These are phyloP conservation scores for Exserohilum rostratum DNA, from an alignment of 2,329 filamentous ascomycete genomes.

Conservation along the genomic window DNA sequence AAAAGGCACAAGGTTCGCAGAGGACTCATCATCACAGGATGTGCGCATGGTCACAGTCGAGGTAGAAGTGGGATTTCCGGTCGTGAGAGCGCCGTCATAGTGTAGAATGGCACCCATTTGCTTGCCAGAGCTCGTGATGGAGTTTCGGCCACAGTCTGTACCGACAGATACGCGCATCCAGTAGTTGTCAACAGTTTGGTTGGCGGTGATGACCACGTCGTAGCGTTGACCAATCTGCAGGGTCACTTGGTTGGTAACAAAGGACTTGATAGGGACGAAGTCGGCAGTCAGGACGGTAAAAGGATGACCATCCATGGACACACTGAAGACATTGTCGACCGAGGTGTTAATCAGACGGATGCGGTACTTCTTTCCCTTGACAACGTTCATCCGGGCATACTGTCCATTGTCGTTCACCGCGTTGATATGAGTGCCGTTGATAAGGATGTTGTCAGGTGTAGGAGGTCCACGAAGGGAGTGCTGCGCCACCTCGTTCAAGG, in stretches of 20 bases:
- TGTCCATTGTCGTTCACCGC: constrained; percentile 44
- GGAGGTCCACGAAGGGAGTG: constrained; percentile 46
- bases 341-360: constrained; percentile 64
- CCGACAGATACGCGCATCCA: constrained; percentile 54
- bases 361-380: constrained; percentile 61
- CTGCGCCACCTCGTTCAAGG: constrained; percentile 37
- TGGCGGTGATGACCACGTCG: constrained; percentile 55
- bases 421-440: constrained; percentile 63
- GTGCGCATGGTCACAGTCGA: constrained; percentile 40
- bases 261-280: constrained; percentile 53
- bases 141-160: constrained; percentile 38
- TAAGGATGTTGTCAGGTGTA: constrained; percentile 53
- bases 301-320: constrained; percentile 49
- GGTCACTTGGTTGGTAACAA: constrained; percentile 42
- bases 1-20: constrained; percentile 45
- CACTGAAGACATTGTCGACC: constrained; percentile 41
- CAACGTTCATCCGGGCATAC: constrained; percentile 44
- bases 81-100: constrained; percentile 43
- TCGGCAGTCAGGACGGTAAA: constrained; percentile 52
- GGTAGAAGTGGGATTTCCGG: constrained; percentile 44
- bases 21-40: constrained; percentile 48
- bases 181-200: constrained; percentile 53
- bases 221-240: constrained; percentile 50
- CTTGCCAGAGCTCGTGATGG: constrained; percentile 34
- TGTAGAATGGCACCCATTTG: constrained; percentile 49